Evolutionary conservation across 139 green algal genomes (phyloP).

Genomic region (Pleodorina starrii): DNA sequence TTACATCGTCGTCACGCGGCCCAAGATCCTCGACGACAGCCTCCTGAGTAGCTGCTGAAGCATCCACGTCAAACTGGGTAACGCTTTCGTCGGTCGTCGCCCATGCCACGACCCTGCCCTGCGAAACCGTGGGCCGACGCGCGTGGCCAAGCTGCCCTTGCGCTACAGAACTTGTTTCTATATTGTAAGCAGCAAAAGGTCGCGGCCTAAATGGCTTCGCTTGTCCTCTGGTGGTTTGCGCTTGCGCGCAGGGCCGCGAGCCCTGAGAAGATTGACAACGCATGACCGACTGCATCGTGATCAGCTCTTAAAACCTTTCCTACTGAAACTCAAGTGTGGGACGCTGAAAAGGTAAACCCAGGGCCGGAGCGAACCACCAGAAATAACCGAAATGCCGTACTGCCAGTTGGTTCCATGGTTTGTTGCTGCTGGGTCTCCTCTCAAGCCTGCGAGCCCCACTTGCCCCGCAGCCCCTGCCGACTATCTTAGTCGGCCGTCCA

Average conservation of each 20-base stretch:
- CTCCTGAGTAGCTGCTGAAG: not conserved
- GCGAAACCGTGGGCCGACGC: not conserved
- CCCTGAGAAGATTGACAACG: too few relatives aligned
- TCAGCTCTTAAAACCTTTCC: too few relatives aligned
- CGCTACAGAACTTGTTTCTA: not conserved
- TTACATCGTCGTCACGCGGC: conserved; percentile 53
- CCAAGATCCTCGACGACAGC: not conserved
- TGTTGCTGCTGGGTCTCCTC: too few relatives aligned
- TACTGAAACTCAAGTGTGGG: too few relatives aligned
- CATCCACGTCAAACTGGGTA: conserved; percentile 39
- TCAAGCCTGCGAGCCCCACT: too few relatives aligned
- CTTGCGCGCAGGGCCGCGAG: not conserved
- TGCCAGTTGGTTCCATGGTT: too few relatives aligned
- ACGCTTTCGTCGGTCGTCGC: conserved; percentile 30
- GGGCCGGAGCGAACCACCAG: too few relatives aligned
- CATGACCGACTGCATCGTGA: too few relatives aligned
- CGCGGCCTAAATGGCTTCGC: not conserved
- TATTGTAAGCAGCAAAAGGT: not conserved
- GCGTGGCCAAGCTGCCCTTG: not conserved
- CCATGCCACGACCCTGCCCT: not conserved
- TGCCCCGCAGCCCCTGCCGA: too few relatives aligned
- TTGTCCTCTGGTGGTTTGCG: not conserved
- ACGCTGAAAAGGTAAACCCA: too few relatives aligned
- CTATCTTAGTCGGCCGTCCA: too few relatives aligned
- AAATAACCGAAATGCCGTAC: too few relatives aligned